Evolutionary conservation across 768 basidiomycete genomes (phyloP), one percentile per base, ranked within the genome.

Genomic region (Xerocomellus dryophilus): DNA sequence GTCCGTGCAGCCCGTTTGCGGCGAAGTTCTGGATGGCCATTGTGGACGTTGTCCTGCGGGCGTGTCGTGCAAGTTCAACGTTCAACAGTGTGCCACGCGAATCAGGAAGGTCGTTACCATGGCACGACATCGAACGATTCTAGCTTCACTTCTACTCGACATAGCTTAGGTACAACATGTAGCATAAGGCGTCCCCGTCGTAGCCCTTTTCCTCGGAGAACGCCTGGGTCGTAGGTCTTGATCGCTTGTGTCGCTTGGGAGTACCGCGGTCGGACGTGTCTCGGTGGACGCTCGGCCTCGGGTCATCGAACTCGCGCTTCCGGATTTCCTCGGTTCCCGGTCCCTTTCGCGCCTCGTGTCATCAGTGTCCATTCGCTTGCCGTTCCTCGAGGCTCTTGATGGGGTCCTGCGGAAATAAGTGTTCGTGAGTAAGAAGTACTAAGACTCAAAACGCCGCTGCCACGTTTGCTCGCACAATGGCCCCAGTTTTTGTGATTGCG

Each of bases 351-450:
- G 23, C 42, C 62, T 36, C 43, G 57, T 12, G 68, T 67, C 54
- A 18, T 69, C 69, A 2, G 25, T 6, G 25, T 5, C 25, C 25
- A 25, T 25, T 71, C 12, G 68, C 65, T 53, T 70, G 72, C 41
- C 68, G 47, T 36, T 29, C 47, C 47, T 49, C 39, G 34, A 51
- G 32, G 49, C 43, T 11, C 27, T 5, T 49, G 40, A 50, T 45
- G 48, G 38, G 39, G 46, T 25, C 50, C 23, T 20, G 47, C 14
- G 38, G 29, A 41, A 2, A 23, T 6, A 11, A 2, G 35, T 7
- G 11, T 35, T 17, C 23, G 23, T 20, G 47, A 14, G 25, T 39
- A 27, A 35, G 50, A n/a, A 50, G 20, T 36, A n/a, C 36, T 4
- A 7, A 5, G 35, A 17, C 35, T 11, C 7, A 17, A 11, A 17